These are phyloP conservation scores for Ophiostoma triangulosporum DNA, from an alignment of 2,329 filamentous ascomycete genomes.

Conservation along the genomic window DNA sequence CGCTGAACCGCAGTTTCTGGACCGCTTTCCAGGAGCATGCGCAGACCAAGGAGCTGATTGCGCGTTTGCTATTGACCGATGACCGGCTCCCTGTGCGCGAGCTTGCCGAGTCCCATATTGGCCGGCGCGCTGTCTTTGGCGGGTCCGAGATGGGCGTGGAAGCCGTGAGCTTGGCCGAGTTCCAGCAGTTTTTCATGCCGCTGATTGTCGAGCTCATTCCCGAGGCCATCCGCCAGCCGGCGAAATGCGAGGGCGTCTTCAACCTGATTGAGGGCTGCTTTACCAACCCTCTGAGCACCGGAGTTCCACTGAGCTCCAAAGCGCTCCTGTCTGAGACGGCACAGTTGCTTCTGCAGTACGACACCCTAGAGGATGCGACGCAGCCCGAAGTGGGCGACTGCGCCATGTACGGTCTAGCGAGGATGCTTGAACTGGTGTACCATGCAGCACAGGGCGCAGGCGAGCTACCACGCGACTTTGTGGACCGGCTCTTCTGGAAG, in stretches of 20 bases:
- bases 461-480: slow-evolving; percentile 16
- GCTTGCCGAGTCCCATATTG: slow-evolving; percentile 23
- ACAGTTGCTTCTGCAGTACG: slow-evolving; percentile 17
- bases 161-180: slow-evolving; percentile 22
- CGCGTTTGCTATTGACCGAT: slow-evolving; percentile 26
- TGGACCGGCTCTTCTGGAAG: slow-evolving; percentile 42
- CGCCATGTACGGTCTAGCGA: slow-evolving; percentile 25
- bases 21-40: slow-evolving; percentile 21
- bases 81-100: slow-evolving; percentile 23
- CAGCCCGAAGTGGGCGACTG: slow-evolving; percentile 24
- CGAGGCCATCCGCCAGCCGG: slow-evolving; percentile 20
- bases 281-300: slow-evolving; percentile 21
- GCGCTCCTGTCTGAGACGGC: slow-evolving; percentile 17
- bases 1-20: slow-evolving; percentile 27
- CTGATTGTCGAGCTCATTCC: slow-evolving; percentile 25
- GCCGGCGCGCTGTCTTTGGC: slow-evolving; percentile 15
- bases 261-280: slow-evolving; percentile 28
- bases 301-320: slow-evolving; percentile 15
- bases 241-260: slow-evolving; percentile 33
- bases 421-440: slow-evolving; percentile 21
- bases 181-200: slow-evolving; percentile 36
- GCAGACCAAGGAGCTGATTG: slow-evolving; percentile 19
- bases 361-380: slow-evolving; percentile 23
- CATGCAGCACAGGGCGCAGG: slow-evolving; percentile 9
- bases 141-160: background rate